Evolutionary conservation across 345 rosid genomes (phyloP).

Genomic region (Camelina neglecta): DNA sequence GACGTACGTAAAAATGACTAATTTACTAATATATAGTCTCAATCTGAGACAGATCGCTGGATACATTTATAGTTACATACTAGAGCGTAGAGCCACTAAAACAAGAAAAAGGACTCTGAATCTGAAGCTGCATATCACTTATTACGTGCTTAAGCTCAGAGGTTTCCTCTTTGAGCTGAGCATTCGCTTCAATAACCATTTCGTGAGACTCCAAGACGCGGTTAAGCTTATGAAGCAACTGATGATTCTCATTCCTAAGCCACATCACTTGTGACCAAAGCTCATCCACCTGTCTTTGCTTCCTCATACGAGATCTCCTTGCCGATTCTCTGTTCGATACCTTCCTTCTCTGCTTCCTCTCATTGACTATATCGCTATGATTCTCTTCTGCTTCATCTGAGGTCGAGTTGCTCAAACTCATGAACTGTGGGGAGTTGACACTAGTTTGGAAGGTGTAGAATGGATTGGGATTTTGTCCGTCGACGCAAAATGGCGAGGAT

Average conservation of each 20-base stretch:
- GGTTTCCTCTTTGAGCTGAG: conserved; percentile 72
- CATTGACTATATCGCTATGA: conserved; percentile 60
- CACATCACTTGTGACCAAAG: conserved; percentile 86
- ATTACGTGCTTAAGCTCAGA: conserved; percentile 63
- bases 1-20: neutral
- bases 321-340: conserved; percentile 89
- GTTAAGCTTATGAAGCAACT: conserved; percentile 71
- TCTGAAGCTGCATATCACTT: conserved; percentile 59
- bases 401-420: conserved; percentile 70
- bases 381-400: conserved; percentile 83
- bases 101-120: conserved; percentile 43
- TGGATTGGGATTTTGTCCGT: conserved; percentile 42
- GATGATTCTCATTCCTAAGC: conserved; percentile 80
- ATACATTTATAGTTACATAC: neutral
- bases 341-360: conserved; percentile 80
- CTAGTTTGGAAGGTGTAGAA: conserved; percentile 38
- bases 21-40: neutral
- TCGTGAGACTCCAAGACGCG: conserved; percentile 61
- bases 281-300: conserved; percentile 86
- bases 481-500: conserved; percentile 40
- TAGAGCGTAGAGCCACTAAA: neutral
- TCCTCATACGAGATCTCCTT: conserved; percentile 85
- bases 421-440: conserved; percentile 44
- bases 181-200: conserved; percentile 62
- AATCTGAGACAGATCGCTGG: neutral